Percentiles rank a stretch among this genome's conserved stretches.
phyloP scores from a whole-genome alignment of 2,329 filamentous ascomycete genomes.

The Colletotrichum caudatum region DNA sequence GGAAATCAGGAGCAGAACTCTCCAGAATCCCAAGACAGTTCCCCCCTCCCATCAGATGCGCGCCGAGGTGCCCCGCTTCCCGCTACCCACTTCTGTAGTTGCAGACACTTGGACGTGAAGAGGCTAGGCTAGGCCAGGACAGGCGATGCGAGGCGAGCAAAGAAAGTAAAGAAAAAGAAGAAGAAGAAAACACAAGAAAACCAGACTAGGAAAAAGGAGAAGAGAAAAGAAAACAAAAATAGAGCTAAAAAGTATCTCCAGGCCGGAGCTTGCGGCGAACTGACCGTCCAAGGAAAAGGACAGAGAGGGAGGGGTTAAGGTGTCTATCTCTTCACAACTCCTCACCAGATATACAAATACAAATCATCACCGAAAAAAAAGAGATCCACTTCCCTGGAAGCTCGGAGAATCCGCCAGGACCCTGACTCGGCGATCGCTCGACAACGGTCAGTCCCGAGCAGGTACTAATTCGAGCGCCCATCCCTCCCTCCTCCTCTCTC shows the following conservation, averaged over 20 bases:
- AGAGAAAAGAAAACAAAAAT: not conserved
- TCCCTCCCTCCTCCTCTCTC: not conserved
- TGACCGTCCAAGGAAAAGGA: too few species aligned
- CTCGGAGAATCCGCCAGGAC: constrained; percentile 39
- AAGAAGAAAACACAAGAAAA: not conserved
- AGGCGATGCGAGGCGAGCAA: not conserved
- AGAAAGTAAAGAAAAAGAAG: not conserved
- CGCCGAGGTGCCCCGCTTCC: not conserved
- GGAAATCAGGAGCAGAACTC: not conserved
- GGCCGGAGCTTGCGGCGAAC: not conserved
- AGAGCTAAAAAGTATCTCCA: not conserved
- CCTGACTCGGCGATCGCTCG: constrained; percentile 35
- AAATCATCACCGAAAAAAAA: constrained; percentile 30
- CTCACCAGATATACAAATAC: constrained; percentile 36
- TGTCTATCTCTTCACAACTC: not conserved
- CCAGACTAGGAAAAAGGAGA: not conserved
- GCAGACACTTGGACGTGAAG: constrained; percentile 11
- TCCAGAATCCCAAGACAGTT: not conserved
- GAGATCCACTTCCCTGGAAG: constrained; percentile 39
- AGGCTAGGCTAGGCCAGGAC: not conserved
- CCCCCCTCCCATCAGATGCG: too few species aligned
- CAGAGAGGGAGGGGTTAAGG: not conserved
- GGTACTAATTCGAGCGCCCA: constrained; percentile 32
- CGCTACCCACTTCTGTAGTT: constrained; percentile 23
- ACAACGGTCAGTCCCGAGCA: not conserved